Base-by-base conservation (phyloP, 192 early-diverging fungal species). In the Coemansia sp. region DNA sequence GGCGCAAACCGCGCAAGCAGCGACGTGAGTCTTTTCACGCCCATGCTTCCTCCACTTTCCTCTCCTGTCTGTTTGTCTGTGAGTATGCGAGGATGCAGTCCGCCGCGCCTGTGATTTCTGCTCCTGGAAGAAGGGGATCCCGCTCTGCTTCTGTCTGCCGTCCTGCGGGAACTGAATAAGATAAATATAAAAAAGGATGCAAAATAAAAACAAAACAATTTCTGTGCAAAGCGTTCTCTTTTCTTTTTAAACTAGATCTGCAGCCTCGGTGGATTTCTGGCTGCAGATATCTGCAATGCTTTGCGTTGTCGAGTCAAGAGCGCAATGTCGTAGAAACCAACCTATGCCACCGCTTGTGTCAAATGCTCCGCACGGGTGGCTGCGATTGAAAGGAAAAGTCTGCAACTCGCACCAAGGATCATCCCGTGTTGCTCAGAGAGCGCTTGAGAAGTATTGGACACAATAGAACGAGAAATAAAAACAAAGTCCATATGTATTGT, bases 1-100 rank as follows among this genome's bases (percentile, higher is more conserved):
- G 87, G 86, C 16, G 86, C 87, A 66, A 84, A 76, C 21, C 84
- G 75, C 49, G 77, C 71, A 19, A 90, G 69, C 59, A 89, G 66
- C 3, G 72, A 47, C 16, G 84, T 90, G 61, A 90, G 65, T 15
- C 76, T 73, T 62, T 83, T 84, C 48, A 88, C 82, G 4, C 87
- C 88, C 88, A 88, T 89, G 2, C 7, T 18, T 8, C 7, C n/a
- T 18, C 7, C 2, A n/a, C 32, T 32, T 32, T 32, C 32, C 32
- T 32, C 1, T 32, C 32, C 32, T 32, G 32, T 32, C 32, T 32
- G 4, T 32, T 4, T 45, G 19, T 49, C 5, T 49, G 47, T 49
- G 47, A 49, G 19, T 49, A 49, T 49, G 47, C 47, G 4, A 18
- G 32, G 32, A 32, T 32, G 32, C 32, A 32, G 32, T 4, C 32